These are phyloP conservation scores for Saussurea involucrata DNA, from an alignment of 129 eudicot species.

Conservation along the genomic window DNA sequence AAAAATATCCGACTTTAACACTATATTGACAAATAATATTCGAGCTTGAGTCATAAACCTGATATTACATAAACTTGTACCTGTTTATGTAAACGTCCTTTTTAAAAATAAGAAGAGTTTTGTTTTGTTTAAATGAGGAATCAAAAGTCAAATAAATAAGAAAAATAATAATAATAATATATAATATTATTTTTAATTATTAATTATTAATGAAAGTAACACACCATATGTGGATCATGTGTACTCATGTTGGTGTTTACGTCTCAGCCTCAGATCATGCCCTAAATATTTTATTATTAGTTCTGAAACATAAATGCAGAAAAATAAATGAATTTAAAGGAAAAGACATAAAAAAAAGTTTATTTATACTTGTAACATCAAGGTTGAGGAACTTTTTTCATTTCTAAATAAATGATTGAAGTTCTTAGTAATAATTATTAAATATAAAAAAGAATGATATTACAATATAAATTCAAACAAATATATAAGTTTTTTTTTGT, in stretches of 20 bases:
- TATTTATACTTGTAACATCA: neutral
- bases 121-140: neutral
- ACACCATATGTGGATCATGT: conserved; percentile 1
- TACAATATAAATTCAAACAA: too few relatives aligned
- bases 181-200: neutral
- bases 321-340: neutral
- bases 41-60: neutral
- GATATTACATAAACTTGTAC: too few relatives aligned
- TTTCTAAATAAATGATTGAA: neutral
- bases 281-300: neutral
- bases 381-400: neutral
- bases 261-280: neutral
- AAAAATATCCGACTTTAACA: too few relatives aligned
- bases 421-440: neutral
- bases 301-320: neutral
- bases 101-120: neutral
- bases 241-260: conserved; percentile 4
- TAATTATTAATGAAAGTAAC: neutral
- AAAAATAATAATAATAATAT: too few relatives aligned
- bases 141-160: neutral
- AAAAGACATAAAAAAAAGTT: too few relatives aligned
- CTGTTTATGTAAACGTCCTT: too few relatives aligned
- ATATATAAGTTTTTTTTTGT: too few relatives aligned
- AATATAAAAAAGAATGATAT: neutral
- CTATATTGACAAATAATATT: too few relatives aligned